Evolutionary conservation across 108 stramenopile genomes (phyloP).

Genomic region (Cyclotella sp.): DNA sequence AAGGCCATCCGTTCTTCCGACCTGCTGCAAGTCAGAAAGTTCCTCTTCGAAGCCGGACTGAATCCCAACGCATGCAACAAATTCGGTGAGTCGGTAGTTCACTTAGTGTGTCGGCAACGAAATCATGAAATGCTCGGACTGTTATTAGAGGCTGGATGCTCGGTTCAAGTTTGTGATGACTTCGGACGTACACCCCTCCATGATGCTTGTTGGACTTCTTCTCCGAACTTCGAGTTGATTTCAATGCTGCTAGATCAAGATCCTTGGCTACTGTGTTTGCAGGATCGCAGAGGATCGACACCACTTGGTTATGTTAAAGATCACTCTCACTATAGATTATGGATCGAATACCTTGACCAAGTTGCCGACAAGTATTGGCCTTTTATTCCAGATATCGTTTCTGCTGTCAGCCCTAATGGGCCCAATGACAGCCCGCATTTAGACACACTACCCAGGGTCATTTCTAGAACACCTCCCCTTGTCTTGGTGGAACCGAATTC

Average conservation of each 20-base stretch:
- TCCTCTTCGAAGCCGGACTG: conserved; percentile 70
- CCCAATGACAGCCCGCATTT: background rate
- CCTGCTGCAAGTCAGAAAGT: conserved; percentile 33
- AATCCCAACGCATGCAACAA: conserved; percentile 90
- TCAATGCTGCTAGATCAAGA: conserved; percentile 56
- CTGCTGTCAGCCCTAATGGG: background rate
- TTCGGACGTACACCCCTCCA: conserved; percentile 84
- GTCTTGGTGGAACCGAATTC: background rate
- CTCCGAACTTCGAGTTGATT: conserved; percentile 62
- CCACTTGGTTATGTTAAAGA: conserved; percentile 64
- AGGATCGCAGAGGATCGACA: conserved; percentile 59
- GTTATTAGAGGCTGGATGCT: conserved; percentile 63
- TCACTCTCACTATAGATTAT: conserved; percentile 47
- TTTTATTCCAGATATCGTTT: background rate
- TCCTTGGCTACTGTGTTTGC: conserved; percentile 51
- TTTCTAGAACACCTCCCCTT: conserved; percentile 7
- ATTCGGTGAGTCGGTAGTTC: conserved; percentile 85
- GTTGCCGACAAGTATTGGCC: conserved; percentile 42
- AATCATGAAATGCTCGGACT: conserved; percentile 57
- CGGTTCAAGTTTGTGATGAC: conserved; percentile 77
- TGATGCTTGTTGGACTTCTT: conserved; percentile 87
- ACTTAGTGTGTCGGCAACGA: conserved; percentile 79
- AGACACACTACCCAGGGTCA: background rate
- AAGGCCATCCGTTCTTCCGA: conserved; percentile 78
- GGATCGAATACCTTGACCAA: conserved; percentile 56